Base-by-base conservation (phyloP, 768 basidiomycete species). In the Kondoa malvinella region DNA sequence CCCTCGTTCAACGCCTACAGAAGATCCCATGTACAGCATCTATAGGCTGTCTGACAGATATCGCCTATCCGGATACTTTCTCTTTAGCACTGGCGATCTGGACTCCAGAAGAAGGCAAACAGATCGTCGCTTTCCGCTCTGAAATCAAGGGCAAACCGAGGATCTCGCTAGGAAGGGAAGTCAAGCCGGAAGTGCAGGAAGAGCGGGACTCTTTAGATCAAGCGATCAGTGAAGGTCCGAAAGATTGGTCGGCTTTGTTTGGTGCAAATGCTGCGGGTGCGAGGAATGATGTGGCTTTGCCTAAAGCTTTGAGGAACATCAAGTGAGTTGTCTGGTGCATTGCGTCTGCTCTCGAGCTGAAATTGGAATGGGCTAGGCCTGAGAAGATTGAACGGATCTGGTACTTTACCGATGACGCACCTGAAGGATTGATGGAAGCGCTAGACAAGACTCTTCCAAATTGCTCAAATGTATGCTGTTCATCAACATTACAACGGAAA, bases 401-500 rank as follows among this genome's bases (percentile, higher is more conserved):
- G 27, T 69, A 67, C 33, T 69, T 69, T 32, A 31, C 69, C 8
- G 66, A 69, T 67, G 66, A 67, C 30, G 31, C 57, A 29, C 66
- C 69, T 4, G 58, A 69, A 67, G 69, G 69, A 17, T 61, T 69
- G 21, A 69, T 67, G 66, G 26, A 31, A 25, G 34, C 60, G 14
- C 21, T 67, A 25, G 69, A 69, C 34, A 27, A 17, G 26, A 32
- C 26, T 17, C 30, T 69, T 31, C 69, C 69, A 1, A 29, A 62
- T 15, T 33, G 31, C 14, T 56, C 56, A 1, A 66, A 63, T 26
- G 69, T 69, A 50, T 3, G 57, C 26, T 31, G 4, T 31, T 31
- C 27, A 3, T 25, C 15, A 33, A 3, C 66, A 2, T 1, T 27
- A 2, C 8, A 4, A 8, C 34, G 25, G 58, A 33, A 8, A 12